These are phyloP conservation scores for Simplicillium sp. DNA, from an alignment of 2,329 filamentous ascomycete genomes.

Conservation along the genomic window DNA sequence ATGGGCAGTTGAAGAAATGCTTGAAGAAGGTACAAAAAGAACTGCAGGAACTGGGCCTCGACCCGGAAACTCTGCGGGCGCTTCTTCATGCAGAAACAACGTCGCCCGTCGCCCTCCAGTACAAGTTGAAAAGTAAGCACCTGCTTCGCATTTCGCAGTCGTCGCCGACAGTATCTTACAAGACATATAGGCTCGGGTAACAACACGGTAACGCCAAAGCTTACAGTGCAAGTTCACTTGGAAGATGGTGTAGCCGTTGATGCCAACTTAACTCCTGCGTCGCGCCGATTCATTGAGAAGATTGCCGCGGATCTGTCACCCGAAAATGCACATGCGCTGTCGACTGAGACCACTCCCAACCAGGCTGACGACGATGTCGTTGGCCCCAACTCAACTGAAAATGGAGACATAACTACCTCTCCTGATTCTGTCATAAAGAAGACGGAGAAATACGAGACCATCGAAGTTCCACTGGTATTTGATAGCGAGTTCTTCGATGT, in stretches of 20 bases:
- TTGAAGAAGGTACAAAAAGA: constrained; percentile 72
- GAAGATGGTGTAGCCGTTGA: constrained; percentile 58
- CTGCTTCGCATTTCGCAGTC: not conserved
- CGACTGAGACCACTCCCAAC: not conserved
- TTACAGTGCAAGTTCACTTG: constrained; percentile 61
- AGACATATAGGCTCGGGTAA: constrained; percentile 24
- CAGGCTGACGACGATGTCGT: constrained; percentile 5
- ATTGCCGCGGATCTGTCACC: constrained; percentile 34
- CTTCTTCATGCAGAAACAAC: constrained; percentile 46
- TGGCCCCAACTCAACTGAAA: not conserved
- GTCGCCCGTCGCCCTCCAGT: constrained; percentile 38
- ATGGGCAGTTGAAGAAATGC: constrained; percentile 79
- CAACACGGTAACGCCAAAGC: constrained; percentile 51
- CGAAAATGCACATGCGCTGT: not conserved
- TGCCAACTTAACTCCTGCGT: constrained; percentile 56
- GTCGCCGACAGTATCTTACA: not conserved
- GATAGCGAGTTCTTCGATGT: constrained; percentile 74
- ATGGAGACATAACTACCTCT: not conserved
- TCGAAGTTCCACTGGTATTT: constrained; percentile 71
- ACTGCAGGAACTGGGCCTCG: constrained; percentile 61
- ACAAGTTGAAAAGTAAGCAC: constrained; percentile 41
- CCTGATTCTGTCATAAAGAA: not conserved
- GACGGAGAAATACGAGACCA: constrained; percentile 16
- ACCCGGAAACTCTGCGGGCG: constrained; percentile 57
- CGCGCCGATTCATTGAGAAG: constrained; percentile 52